Conservation (phyloP, 495 filamentous ascomycete species). For the Podospora fimiseda region DNA sequence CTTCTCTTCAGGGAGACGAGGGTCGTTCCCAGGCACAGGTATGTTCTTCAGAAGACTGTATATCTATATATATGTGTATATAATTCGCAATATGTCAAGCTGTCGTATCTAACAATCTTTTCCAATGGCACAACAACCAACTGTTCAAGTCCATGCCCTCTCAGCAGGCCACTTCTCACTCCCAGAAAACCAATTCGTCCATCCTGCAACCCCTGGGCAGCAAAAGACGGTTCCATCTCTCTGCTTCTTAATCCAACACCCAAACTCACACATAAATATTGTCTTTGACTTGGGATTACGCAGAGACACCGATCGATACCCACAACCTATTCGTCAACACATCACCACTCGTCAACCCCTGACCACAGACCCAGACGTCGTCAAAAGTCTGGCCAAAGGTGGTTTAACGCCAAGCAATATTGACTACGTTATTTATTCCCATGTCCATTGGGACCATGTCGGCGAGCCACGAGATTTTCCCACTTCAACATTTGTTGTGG, state of each 20-base stretch:
- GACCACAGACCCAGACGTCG: constrained; percentile 29
- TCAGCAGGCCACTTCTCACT: constrained; percentile 36
- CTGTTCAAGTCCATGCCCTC: constrained; percentile 41
- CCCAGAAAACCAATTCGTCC: constrained; percentile 36
- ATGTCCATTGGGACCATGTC: constrained; percentile 43
- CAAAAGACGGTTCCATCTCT: constrained; percentile 23
- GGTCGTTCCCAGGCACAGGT: too few species aligned
- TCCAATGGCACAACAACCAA: constrained; percentile 11
- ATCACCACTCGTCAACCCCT: constrained; percentile 30
- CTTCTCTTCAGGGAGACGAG: too few species aligned
- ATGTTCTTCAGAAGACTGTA: too few species aligned
- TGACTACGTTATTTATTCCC: constrained; percentile 34
- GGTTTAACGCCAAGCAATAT: constrained; percentile 32
- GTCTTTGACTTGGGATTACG: constrained; percentile 40
- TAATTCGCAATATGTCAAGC: too few species aligned
- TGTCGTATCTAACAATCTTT: too few species aligned
- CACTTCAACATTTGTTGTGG: constrained; percentile 31
- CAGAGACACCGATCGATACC: constrained; percentile 25
- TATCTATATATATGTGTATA: too few species aligned
- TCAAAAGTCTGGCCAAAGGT: constrained; percentile 25
- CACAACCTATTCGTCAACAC: constrained; percentile 29
- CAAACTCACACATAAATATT: constrained; percentile 18
- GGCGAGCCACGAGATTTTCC: constrained; percentile 36
- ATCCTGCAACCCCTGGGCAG: constrained; percentile 17
- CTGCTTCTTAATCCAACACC: constrained; percentile 37